Percentiles rank a stretch among this genome's conserved stretches.
Evolutionary conservation across 495 filamentous ascomycete species (phyloP).

Genomic region (Tricharina praecox): DNA sequence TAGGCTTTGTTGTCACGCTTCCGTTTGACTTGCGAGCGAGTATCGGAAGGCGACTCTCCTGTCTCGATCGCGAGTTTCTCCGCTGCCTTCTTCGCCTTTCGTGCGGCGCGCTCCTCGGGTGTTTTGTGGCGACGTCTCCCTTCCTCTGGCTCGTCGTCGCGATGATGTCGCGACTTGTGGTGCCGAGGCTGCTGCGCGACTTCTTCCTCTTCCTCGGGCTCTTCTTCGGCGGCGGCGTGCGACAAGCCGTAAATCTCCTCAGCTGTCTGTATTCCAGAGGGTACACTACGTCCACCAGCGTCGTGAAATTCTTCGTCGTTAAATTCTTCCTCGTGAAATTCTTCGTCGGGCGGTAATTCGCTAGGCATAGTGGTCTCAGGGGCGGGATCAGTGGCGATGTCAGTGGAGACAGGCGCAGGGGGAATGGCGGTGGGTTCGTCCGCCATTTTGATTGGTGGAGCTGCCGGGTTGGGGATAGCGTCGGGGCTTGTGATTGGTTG

Average conservation of each 20-base stretch:
- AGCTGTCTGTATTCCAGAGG: no score
- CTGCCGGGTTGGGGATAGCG: neutral
- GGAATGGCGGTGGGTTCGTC: neutral
- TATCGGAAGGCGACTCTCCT: neutral
- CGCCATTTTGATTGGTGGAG: neutral
- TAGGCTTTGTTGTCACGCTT: neutral
- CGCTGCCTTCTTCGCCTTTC: constrained; percentile 2
- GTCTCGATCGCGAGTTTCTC: constrained; percentile 2
- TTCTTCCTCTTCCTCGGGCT: no score
- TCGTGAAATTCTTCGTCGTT: neutral
- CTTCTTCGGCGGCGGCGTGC: neutral
- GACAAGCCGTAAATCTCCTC: neutral
- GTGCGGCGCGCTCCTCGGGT: constrained; percentile 3
- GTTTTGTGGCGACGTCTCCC: neutral
- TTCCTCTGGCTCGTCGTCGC: neutral
- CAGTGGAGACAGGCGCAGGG: neutral
- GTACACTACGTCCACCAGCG: neutral
- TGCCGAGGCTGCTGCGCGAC: neutral
- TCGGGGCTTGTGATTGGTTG: neutral
- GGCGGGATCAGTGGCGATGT: neutral
- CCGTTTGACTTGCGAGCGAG: neutral
- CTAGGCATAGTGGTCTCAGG: neutral
- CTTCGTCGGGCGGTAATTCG: neutral
- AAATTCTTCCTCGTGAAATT: neutral
- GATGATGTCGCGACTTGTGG: neutral